A percentile compares a stretch with the other conserved stretches of the same genome.
Conservation (phyloP, 2,329 filamentous ascomycete species). For the Ophiostoma novo-ulmi region DNA sequence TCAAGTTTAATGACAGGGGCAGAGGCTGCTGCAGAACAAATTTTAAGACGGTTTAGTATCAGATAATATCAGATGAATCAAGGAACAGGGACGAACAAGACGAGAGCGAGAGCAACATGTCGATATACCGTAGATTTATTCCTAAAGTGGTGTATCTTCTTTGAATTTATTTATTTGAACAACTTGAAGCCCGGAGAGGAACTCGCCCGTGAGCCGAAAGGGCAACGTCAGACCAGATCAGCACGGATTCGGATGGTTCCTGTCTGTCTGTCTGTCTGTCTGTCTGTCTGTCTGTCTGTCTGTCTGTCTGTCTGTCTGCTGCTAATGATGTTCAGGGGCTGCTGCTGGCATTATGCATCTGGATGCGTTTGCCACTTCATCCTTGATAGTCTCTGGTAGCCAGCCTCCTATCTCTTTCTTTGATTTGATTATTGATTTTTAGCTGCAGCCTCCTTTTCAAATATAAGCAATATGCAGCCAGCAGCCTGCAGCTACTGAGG, state of each 20-base stretch:
- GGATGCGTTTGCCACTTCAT: not conserved
- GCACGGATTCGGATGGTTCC: not conserved
- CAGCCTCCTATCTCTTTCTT: not conserved
- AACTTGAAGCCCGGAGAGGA: not conserved
- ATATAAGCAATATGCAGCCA: not conserved
- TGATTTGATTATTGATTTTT: not conserved
- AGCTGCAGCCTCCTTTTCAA: constrained; percentile 5
- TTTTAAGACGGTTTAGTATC: not conserved
- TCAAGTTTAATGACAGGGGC: constrained; percentile 5
- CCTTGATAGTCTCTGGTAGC: not conserved
- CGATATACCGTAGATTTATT: not conserved
- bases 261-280: not conserved
- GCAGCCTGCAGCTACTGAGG: too few species aligned
- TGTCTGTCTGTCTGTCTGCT: too few species aligned
- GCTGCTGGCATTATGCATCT: not conserved
- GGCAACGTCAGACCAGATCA: not conserved
- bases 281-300: too few species aligned
- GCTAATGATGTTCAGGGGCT: constrained; percentile 8
- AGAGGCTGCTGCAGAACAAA: not conserved
- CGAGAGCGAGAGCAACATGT: not conserved
- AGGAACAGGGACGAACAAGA: not conserved
- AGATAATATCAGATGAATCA: not conserved
- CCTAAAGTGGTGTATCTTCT: too few species aligned
- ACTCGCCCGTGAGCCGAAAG: not conserved
- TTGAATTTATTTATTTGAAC: not conserved